Evolutionary conservation across 352 stramenopile species (phyloP), one percentile per base, ranked within the genome.

Genomic region (Phytophthora lateralis): DNA sequence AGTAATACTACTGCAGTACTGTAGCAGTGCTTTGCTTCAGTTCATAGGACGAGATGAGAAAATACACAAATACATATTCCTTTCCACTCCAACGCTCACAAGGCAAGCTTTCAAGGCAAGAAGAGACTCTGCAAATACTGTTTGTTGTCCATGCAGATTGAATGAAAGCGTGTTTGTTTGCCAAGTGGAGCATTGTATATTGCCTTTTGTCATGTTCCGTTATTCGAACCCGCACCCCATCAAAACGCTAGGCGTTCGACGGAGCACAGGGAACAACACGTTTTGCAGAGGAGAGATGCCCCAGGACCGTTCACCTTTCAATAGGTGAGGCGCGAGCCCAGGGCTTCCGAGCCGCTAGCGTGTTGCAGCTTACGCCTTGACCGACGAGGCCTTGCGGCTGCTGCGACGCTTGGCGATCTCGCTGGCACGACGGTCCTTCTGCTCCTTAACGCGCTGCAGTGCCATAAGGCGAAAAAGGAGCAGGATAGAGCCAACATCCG

Each of bases 371-470:
- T 94, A 92, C 52, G 89, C 84, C 81, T 98, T 96, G 50, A 95
- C 83, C 78, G 90, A 95, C 73, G 84, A 91, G 89, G 55, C 84
- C 96, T 98, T 91, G 80, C 97, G 95, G 73, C 96, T 98, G 79
- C 92, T 98, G 80, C 97, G 91, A 85, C 97, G 95, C 95, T 99
- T 99, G 74, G 93, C 97, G 74, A 99, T 96, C 69, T 98, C 92
- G 71, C 94, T 99, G 78, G 96, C 91, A 88, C 96, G 89, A 78
- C 95, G 92, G 80, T 99, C 97, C 88, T 98, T 98, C 85, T 98
- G 91, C 86, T 99, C 97, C 78, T 98, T 98, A 79, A 98, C 82
- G 82, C 97, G 88, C 90, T 99, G 93, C 74, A 98, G 96, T 96
- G 88, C 88, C 88, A 94, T 91, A 92, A 90, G 88, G 88, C 86